Conservation (phyloP, 2,329 filamentous ascomycete species). For the Aureobasidium sp. region DNA sequence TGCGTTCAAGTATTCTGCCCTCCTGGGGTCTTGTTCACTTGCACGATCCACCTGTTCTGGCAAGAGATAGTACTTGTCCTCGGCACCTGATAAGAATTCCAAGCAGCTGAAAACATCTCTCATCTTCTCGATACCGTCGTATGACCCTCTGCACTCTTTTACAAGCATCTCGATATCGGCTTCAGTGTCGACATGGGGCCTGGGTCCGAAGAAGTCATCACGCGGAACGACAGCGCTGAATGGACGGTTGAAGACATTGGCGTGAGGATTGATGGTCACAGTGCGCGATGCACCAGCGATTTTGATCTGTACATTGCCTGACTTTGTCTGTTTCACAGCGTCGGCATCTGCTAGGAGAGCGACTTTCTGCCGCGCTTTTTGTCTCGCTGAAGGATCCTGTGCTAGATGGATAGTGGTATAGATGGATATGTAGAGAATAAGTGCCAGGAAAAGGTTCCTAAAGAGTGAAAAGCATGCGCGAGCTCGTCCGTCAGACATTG, state of each 20-base stretch:
- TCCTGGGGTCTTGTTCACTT: constrained; percentile 35
- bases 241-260: constrained; percentile 49
- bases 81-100: constrained; percentile 43
- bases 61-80: constrained; percentile 46
- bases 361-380: constrained; percentile 37
- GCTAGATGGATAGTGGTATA: constrained; percentile 37
- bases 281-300: constrained; percentile 35
- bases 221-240: constrained; percentile 43
- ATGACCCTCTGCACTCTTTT: constrained; percentile 47
- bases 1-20: constrained; percentile 37
- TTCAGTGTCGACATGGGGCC: constrained; percentile 47
- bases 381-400: constrained; percentile 34
- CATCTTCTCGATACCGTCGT: constrained; percentile 50
- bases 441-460: constrained; percentile 38
- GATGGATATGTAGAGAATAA: constrained; percentile 36
- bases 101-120: constrained; percentile 47
- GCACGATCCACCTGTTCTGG: constrained; percentile 36
- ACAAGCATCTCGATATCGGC: constrained; percentile 47
- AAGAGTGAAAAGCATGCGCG: constrained; percentile 21
- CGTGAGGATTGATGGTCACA: constrained; percentile 44
- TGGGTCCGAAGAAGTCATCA: constrained; percentile 46
- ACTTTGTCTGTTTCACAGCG: constrained; percentile 35
- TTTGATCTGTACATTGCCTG: constrained; percentile 35
- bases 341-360: constrained; percentile 35
- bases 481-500: constrained; percentile 10